Evolutionary conservation across 441 rosid species (phyloP), one percentile per base, ranked within the genome.

Genomic region (Adansonia rubrostipa): DNA sequence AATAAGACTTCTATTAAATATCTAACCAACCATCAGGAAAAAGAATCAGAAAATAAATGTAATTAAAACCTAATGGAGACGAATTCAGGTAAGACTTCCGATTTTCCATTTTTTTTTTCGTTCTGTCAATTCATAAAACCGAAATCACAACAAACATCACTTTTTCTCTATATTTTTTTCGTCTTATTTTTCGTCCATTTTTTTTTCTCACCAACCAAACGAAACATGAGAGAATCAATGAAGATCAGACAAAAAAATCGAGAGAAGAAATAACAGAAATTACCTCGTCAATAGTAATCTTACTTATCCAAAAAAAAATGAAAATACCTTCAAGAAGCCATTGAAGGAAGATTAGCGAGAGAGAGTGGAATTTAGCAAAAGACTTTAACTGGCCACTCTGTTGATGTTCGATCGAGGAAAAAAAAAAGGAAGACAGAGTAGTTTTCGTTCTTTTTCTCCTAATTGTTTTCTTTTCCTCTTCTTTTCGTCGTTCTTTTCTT

Each of bases 311-410:
- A 28, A 28, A 28, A 28, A 28, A 28, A 28, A 28, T 28, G 33
- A 28, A 19, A 20, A 51, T 54, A 80, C 84, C 84, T 58, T 83
- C 64, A 81, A 65, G 82, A 80, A 77, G 77, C 86, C 86, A 79
- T 83, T 51, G n/a, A 56, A 48, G 24, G 9, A 73, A 33, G 75
- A 60, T 68, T n/a, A 10, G 66, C 5, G 36, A 42, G 44, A 48
- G 62, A 76, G 57, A 53, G 33, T 60, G 45, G 68, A 63, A 80
- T 48, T 22, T 17, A 48, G 57, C 44, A 61, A 72, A 71, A 69
- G 75, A 17, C 6, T 8, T 22, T 19, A 60, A 61, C 53, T 61
- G 54, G 72, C 45, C 40, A 63, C 75, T 28, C 2, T 28, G 1
- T 28, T 28, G 66, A 75, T 24, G 74, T 68, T 74, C 5, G 68